phyloP scores from a whole-genome alignment of 805 yeast species.

The Cyberlindnera suaveolens region DNA sequence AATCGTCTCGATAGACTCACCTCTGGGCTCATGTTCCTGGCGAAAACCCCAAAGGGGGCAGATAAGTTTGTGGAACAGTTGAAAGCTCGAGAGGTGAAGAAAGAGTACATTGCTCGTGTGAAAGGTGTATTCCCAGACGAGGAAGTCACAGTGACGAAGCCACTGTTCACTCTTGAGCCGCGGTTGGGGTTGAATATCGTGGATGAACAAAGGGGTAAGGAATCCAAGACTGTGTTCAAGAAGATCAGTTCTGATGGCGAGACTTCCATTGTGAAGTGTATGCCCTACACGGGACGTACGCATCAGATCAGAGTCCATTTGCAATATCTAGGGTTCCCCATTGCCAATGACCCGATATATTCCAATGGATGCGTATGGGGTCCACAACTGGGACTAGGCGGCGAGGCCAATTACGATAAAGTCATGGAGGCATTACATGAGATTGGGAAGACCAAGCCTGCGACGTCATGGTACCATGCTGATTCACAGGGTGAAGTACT shows the following conservation, averaged over 20 bases:
- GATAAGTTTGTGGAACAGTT: slow-evolving; percentile 56
- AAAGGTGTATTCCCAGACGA: slow-evolving; percentile 77
- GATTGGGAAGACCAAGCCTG: slow-evolving; percentile 64
- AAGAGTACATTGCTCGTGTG: slow-evolving; percentile 80
- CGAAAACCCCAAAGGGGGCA: slow-evolving; percentile 43
- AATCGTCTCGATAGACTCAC: slow-evolving; percentile 87
- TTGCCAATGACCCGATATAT: slow-evolving; percentile 88
- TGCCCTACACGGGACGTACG: slow-evolving; percentile 87
- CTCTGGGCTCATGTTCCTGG: slow-evolving; percentile 80
- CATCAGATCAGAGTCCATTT: slow-evolving; percentile 94
- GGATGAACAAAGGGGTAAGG: slow-evolving; percentile 39
- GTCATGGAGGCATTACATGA: slow-evolving; percentile 46
- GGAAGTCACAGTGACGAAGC: slow-evolving; percentile 54
- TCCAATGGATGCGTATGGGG: slow-evolving; percentile 85
- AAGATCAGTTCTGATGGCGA: slow-evolving; percentile 22
- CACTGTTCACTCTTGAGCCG: slow-evolving; percentile 68
- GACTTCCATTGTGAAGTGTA: slow-evolving; percentile 71
- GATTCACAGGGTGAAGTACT: slow-evolving; percentile 54
- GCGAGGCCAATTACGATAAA: slow-evolving; percentile 43
- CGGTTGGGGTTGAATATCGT: slow-evolving; percentile 55
- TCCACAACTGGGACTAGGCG: slow-evolving; percentile 49
- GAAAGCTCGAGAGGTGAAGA: slow-evolving; percentile 50
- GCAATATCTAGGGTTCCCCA: slow-evolving; percentile 84
- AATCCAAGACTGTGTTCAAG: slow-evolving; percentile 64
- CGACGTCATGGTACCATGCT: slow-evolving; percentile 28